Conservation (phyloP, 176 grass and related monocot genomes). For the Musa troglodytarum region DNA sequence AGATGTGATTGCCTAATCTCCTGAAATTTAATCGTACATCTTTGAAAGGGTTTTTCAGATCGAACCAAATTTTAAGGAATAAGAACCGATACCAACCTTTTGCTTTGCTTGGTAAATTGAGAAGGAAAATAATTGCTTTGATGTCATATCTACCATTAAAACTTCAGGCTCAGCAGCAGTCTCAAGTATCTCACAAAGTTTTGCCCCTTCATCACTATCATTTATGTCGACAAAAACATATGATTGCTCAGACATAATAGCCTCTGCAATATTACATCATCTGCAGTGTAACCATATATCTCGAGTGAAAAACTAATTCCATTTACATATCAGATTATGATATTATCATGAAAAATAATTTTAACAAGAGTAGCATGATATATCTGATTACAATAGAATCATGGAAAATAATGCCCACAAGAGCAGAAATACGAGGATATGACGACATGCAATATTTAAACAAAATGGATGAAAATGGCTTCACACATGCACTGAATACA, state of each 20-base stretch:
- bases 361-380: neutral
- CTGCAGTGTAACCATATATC: slow-evolving; percentile 24
- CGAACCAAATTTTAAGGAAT: neutral
- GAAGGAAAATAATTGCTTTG: too few relatives aligned
- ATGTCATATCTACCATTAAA: too few relatives aligned
- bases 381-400: neutral
- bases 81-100: too few relatives aligned
- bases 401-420: neutral
- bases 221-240: too few relatives aligned
- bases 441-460: neutral
- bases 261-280: slow-evolving; percentile 59
- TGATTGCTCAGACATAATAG: too few relatives aligned
- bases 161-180: too few relatives aligned
- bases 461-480: neutral
- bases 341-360: neutral
- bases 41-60: neutral
- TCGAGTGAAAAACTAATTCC: neutral
- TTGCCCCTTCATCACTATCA: too few relatives aligned
- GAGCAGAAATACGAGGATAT: neutral
- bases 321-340: neutral
- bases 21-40: slow-evolving; percentile 30
- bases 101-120: too few relatives aligned
- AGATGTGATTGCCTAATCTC: slow-evolving; percentile 45
- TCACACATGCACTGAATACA: neutral
- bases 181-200: too few relatives aligned